These are phyloP conservation scores for Mucor sp. DNA, from an alignment of 371 early-diverging fungal genomes.

Conservation along the genomic window DNA sequence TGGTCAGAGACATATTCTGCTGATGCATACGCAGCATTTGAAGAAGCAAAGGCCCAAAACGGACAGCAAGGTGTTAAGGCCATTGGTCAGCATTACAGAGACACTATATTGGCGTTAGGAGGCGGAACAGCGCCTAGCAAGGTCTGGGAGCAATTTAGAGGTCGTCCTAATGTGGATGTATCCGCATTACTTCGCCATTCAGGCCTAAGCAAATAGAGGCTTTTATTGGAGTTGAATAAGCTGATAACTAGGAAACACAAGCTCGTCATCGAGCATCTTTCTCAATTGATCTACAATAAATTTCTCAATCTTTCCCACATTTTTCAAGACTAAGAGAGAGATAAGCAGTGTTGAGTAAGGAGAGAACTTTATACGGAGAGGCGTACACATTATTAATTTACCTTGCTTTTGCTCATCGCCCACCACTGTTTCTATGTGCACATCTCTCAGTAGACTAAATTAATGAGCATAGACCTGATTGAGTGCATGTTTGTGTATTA, in stretches of 20 bases:
- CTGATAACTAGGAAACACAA: slow-evolving; percentile 90
- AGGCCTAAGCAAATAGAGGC: slow-evolving; percentile 38
- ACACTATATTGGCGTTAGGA: slow-evolving; percentile 67
- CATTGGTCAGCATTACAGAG: slow-evolving; percentile 60
- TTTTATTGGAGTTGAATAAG: slow-evolving; percentile 26
- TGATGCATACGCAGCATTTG: slow-evolving; percentile 70
- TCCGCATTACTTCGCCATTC: slow-evolving; percentile 62
- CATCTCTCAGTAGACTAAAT: slow-evolving; percentile 68
- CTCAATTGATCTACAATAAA: slow-evolving; percentile 91
- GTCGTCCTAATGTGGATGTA: slow-evolving; percentile 56
- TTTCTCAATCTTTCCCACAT: slow-evolving; percentile 90
- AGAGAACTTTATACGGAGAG: neutral
- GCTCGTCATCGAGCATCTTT: slow-evolving; percentile 83
- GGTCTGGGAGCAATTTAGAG: slow-evolving; percentile 65
- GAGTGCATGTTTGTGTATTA: neutral
- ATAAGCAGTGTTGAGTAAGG: neutral
- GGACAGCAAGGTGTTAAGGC: slow-evolving; percentile 32
- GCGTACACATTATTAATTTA: slow-evolving; percentile 25
- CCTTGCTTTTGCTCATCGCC: slow-evolving; percentile 90
- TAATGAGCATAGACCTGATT: neutral
- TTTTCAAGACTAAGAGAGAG: slow-evolving; percentile 76
- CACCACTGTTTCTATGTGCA: slow-evolving; percentile 86
- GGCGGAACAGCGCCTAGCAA: slow-evolving; percentile 63
- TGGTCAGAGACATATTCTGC: slow-evolving; percentile 72
- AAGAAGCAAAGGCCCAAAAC: slow-evolving; percentile 46